A percentile compares a stretch with the other conserved stretches of the same genome.
phyloP scores from a whole-genome alignment of 2,329 filamentous ascomycete genomes.

The Talaromyces sp. region DNA sequence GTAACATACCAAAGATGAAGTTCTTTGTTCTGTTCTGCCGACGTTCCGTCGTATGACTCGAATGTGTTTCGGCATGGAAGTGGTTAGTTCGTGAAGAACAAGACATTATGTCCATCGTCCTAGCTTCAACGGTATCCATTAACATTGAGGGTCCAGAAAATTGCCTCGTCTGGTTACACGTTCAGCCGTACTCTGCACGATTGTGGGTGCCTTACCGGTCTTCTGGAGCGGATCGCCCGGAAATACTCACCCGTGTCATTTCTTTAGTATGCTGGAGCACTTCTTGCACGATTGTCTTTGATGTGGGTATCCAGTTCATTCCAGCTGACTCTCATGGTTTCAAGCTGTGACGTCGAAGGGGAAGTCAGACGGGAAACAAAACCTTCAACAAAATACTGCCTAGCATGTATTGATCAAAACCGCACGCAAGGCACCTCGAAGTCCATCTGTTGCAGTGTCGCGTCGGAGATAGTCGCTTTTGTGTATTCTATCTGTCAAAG shows the following conservation, averaged over 20 bases:
- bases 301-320: neutral
- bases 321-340: neutral
- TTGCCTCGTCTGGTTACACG: neutral
- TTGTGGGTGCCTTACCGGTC: slow-evolving; percentile 5
- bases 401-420: neutral
- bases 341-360: neutral
- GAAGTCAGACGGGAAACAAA: neutral
- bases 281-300: neutral
- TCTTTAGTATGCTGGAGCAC: neutral
- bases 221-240: neutral
- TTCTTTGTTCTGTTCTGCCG: neutral
- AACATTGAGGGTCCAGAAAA: neutral
- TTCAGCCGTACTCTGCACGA: neutral
- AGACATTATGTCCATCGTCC: no score
- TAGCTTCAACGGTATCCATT: neutral
- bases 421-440: neutral
- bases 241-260: neutral
- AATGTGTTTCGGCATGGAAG: neutral
- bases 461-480: neutral
- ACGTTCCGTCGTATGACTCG: neutral
- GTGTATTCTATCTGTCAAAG: neutral
- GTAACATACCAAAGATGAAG: neutral
- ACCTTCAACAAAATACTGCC: neutral
- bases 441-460: neutral
- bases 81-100: neutral